Evolutionary conservation across 495 filamentous ascomycete species (phyloP), one percentile per base, ranked within the genome.

Genomic region (Lasiosphaeris hirsuta): DNA sequence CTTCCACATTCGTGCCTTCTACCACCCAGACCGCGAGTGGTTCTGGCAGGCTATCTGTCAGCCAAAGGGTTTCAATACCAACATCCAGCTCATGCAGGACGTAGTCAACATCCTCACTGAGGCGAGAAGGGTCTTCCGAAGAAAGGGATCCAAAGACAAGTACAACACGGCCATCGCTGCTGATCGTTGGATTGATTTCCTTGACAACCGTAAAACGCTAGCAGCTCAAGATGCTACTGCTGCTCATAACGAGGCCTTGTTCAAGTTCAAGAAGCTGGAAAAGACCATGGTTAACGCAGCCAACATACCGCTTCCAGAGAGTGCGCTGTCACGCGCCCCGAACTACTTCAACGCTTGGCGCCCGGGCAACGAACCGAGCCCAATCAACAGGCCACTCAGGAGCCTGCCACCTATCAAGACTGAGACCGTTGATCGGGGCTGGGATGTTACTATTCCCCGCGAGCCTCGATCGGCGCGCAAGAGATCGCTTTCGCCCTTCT

Each of bases 101-200:
- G 59, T 52, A 3, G 59, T 42, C 14, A 46, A 51, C 7, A 51
- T 57, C 10, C 55, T 68, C 34, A 57, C 52, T 14, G 51, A 61
- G 4, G 62, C 65, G 5, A 61, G 63, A 13, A 60, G 53, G 37
- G 46, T 45, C 4, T 51, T 57, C 0, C 60, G 59, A 1, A 9
- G 3, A 11, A 59, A 49, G 35, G 10, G n/a, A 8, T 23, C 34
- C 10, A 54, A 18, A 2, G 47, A 57, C 4, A 14, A 42, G 0
- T 62, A 61, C 5, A 58, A 69, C 0, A 64, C 57, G 4, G 61
- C 61, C 1, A 48, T 42, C 10, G 63, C 63, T 13, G 63, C 54
- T 17, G 66, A 69, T 51, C 46, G 41, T 4, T 69, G 63, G 63
- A 69, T 66, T 40, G 59, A 51, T 7, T 62, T 64, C 40, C 15